Evolutionary conservation across 179 eudicot species (phyloP).

Genomic region (Silene coronaria): DNA sequence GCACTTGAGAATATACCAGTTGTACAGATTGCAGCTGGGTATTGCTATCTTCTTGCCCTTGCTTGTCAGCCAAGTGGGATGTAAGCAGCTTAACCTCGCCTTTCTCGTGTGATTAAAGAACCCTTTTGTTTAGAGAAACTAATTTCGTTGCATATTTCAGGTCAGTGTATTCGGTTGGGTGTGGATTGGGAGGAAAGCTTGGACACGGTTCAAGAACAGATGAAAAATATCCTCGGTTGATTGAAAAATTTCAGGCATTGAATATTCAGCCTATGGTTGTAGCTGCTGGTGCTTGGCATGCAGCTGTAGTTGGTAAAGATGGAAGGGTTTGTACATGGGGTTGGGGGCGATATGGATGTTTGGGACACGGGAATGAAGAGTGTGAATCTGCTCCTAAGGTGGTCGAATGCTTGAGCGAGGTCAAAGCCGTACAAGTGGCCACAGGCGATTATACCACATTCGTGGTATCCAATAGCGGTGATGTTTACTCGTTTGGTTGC

Average conservation of each 20-base stretch:
- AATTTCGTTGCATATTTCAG: conserved; percentile 23
- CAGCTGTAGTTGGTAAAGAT: conserved; percentile 85
- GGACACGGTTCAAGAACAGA: conserved; percentile 76
- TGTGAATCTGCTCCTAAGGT: conserved; percentile 80
- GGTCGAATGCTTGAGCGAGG: conserved; percentile 55
- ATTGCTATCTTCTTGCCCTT: conserved; percentile 91
- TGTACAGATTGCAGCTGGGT: conserved; percentile 95
- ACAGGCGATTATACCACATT: conserved; percentile 92
- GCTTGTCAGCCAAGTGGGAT: conserved; percentile 82
- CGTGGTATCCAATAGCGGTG: conserved; percentile 69
- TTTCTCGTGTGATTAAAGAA: not conserved
- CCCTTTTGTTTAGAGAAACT: too few species aligned
- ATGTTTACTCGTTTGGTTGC: conserved; percentile 86
- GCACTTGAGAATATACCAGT: conserved; percentile 69
- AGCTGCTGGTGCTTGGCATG: conserved; percentile 97
- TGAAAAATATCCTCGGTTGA: conserved; percentile 73
- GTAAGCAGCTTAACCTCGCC: conserved; percentile 41
- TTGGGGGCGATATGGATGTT: conserved; percentile 92
- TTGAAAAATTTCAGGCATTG: conserved; percentile 60
- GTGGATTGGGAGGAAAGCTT: conserved; percentile 96
- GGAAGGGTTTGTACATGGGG: conserved; percentile 99
- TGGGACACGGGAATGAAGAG: conserved; percentile 87
- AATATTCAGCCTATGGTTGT: conserved; percentile 73
- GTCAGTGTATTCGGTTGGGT: conserved; percentile 92
- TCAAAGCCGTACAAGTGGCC: conserved; percentile 87